A percentile compares a stretch with the other conserved stretches of the same genome.
These are phyloP conservation scores for Suhomyces kilbournensis DNA, from an alignment of 805 yeast species.

Conservation along the genomic window DNA sequence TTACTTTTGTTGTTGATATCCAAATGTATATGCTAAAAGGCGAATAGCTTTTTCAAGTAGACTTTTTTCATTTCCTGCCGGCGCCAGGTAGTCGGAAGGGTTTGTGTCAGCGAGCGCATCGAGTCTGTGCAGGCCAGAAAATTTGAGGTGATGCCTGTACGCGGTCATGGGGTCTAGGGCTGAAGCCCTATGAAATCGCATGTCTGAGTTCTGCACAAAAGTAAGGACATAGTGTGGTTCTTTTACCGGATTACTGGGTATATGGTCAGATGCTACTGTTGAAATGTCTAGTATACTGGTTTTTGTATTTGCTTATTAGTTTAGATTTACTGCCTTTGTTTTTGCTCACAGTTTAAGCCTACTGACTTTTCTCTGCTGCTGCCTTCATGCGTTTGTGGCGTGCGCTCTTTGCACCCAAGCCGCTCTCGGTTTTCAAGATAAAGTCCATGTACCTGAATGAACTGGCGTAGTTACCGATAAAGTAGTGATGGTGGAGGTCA, in stretches of 20 bases:
- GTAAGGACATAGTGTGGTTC: neutral
- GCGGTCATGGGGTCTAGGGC: conserved; percentile 6
- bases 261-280: neutral
- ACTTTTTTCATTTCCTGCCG: conserved; percentile 7
- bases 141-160: neutral
- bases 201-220: neutral
- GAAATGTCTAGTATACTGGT: too few relatives aligned
- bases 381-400: conserved; percentile 44
- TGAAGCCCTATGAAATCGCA: neutral
- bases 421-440: conserved; percentile 52
- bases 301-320: neutral
- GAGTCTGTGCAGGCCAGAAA: conserved; percentile 6
- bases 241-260: neutral
- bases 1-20: conserved; percentile 11
- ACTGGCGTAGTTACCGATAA: conserved; percentile 57
- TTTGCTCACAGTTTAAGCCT: too few relatives aligned
- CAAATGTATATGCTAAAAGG: conserved; percentile 6
- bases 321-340: neutral
- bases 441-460: conserved; percentile 60
- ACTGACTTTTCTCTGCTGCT: conserved; percentile 36
- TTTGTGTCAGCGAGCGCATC: conserved; percentile 5
- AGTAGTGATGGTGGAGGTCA: conserved; percentile 58
- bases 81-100: conserved; percentile 1
- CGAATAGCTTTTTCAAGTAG: conserved; percentile 3
- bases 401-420: conserved; percentile 48